These are phyloP conservation scores for Kalaharituber pfeilii DNA, from an alignment of 2,329 filamentous ascomycete species.

Conservation along the genomic window DNA sequence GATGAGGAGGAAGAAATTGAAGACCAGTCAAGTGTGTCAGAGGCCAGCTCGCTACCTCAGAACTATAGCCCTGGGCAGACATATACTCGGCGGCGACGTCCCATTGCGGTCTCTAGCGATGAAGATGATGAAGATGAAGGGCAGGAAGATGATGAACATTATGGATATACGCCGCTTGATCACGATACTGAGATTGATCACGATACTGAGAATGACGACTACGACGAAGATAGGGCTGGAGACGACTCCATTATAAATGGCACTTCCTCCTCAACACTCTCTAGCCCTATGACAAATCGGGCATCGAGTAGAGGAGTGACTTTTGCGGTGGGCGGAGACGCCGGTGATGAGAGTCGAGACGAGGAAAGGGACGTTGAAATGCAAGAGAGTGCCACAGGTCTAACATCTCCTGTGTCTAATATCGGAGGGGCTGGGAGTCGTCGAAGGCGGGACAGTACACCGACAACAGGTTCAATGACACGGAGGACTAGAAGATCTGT, in stretches of 20 bases:
- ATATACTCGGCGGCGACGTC: constrained; percentile 7
- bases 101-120: constrained; percentile 16
- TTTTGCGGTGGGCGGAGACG: constrained; percentile 4
- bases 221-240: constrained; percentile 6
- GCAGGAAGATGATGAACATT: constrained; percentile 7
- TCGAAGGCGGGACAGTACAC: background rate
- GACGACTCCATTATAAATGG: background rate
- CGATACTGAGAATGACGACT: constrained; percentile 21
- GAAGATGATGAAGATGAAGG: constrained; percentile 14
- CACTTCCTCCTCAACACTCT: background rate
- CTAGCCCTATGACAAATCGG: background rate
- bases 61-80: background rate
- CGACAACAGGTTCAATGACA: background rate
- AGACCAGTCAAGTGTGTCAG: constrained; percentile 16
- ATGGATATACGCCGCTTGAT: constrained; percentile 19
- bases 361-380: constrained; percentile 17
- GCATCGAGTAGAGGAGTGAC: background rate
- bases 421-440: background rate
- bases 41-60: constrained; percentile 12
- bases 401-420: background rate
- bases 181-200: constrained; percentile 13
- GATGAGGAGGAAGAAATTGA: constrained; percentile 5
- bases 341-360: constrained; percentile 12
- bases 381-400: constrained; percentile 3
- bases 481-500: background rate